phyloP scores from a whole-genome alignment of 768 basidiomycete genomes.

The Ramaria sp. region DNA sequence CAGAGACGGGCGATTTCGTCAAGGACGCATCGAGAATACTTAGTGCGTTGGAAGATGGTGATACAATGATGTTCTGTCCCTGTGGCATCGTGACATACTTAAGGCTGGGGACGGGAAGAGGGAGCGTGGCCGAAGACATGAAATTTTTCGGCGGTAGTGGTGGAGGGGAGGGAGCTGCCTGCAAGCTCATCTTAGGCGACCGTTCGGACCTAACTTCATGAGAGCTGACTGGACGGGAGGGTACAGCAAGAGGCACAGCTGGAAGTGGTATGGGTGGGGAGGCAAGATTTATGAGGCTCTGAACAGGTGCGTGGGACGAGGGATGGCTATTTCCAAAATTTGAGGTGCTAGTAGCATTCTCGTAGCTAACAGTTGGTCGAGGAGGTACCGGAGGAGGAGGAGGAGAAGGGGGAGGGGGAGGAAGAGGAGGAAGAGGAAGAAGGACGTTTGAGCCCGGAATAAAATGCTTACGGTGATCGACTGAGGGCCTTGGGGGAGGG shows the following conservation, averaged over 20 bases:
- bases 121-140: not conserved
- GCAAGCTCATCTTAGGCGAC: not conserved
- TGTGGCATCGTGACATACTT: not conserved
- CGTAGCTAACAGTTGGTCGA: not conserved
- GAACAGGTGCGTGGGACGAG: not conserved
- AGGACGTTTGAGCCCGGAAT: not conserved
- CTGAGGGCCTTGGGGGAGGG: not conserved
- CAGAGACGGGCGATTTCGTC: not conserved
- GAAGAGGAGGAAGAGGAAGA: not conserved
- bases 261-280: not conserved
- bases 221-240: not conserved
- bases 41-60: not conserved
- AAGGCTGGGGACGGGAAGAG: not conserved
- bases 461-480: not conserved
- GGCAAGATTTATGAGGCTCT: not conserved
- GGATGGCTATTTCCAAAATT: not conserved
- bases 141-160: not conserved
- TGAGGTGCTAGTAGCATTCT: not conserved
- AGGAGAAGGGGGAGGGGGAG: not conserved
- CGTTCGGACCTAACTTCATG: too few species aligned
- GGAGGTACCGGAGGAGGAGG: not conserved
- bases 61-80: not conserved
- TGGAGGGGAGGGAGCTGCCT: not conserved
- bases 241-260: not conserved
- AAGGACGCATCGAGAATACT: not conserved